Conservation (phyloP, 2,329 filamentous ascomycete species). For the Xylaria polymorpha region DNA sequence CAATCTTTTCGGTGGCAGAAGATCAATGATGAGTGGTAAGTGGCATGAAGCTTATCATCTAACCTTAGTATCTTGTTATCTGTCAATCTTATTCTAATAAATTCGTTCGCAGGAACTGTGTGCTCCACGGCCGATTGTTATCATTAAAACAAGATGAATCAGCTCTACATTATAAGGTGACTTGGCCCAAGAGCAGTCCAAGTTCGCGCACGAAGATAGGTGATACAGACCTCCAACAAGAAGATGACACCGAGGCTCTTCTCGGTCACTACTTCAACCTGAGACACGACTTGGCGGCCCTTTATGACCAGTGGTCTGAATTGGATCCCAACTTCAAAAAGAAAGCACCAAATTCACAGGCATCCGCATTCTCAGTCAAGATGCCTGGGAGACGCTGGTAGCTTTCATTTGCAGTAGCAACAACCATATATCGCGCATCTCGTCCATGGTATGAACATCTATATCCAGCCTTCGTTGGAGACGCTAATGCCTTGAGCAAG, state of each 20-base stretch:
- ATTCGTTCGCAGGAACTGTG: constrained; percentile 71
- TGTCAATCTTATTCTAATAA: constrained; percentile 1
- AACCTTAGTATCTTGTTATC: background rate
- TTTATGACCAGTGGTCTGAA: constrained; percentile 89
- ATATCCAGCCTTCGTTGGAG: background rate
- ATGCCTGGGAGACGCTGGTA: constrained; percentile 93
- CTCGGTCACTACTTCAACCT: constrained; percentile 90
- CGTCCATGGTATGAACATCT: constrained; percentile 77
- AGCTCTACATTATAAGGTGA: constrained; percentile 82
- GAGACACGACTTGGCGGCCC: constrained; percentile 74
- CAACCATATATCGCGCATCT: constrained; percentile 96
- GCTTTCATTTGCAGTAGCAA: constrained; percentile 99
- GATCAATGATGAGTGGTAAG: constrained; percentile 83
- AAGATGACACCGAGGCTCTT: constrained; percentile 80
- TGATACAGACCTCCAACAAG: constrained; percentile 46
- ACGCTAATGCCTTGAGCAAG: constrained; percentile 51
- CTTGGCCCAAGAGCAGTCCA: constrained; percentile 61
- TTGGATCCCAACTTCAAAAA: constrained; percentile 89
- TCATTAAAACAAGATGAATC: constrained; percentile 84
- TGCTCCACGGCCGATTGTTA: constrained; percentile 85
- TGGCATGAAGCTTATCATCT: constrained; percentile 12
- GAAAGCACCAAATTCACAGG: constrained; percentile 88
- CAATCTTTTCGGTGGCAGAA: constrained; percentile 98
- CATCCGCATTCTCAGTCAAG: constrained; percentile 91
- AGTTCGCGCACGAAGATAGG: constrained; percentile 46